phyloP scores from a whole-genome alignment of 352 stramenopile genomes.

The Phytophthora citrophthora region DNA sequence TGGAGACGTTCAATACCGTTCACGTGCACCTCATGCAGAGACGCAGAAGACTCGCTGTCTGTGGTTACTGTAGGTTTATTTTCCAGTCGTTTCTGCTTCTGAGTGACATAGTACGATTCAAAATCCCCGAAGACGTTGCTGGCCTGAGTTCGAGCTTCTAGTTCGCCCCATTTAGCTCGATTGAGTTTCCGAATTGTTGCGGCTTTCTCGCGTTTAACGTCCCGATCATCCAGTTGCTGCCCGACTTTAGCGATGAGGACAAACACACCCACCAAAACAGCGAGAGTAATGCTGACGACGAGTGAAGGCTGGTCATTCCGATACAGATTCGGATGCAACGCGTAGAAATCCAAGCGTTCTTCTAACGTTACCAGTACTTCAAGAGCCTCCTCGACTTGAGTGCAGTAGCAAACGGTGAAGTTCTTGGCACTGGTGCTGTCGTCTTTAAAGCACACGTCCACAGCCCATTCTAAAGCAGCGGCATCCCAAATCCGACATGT shows the following conservation, averaged over 20 bases:
- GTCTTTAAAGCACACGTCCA: conserved; percentile 71
- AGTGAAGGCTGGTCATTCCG: conserved; percentile 67
- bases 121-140: conserved; percentile 56
- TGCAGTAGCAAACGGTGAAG: conserved; percentile 69
- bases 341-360: conserved; percentile 72
- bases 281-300: conserved; percentile 44
- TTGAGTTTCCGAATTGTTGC: conserved; percentile 66
- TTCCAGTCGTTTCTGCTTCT: conserved; percentile 40
- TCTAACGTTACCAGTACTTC: conserved; percentile 72
- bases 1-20: neutral
- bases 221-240: conserved; percentile 39
- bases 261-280: conserved; percentile 49
- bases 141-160: conserved; percentile 47
- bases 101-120: conserved; percentile 45
- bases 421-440: conserved; percentile 39
- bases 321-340: conserved; percentile 57
- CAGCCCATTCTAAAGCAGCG: conserved; percentile 39
- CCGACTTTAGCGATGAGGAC: conserved; percentile 37
- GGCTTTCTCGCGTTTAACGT: conserved; percentile 55
- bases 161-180: conserved; percentile 67
- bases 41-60: conserved; percentile 22
- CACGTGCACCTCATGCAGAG: conserved; percentile 5
- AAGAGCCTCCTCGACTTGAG: conserved; percentile 57
- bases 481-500: conserved; percentile 63
- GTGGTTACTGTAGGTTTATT: conserved; percentile 12